Percentiles rank a stretch among this genome's conserved stretches.
Conservation (phyloP, 768 basidiomycete genomes). For the Cystobasidium onofrii region DNA sequence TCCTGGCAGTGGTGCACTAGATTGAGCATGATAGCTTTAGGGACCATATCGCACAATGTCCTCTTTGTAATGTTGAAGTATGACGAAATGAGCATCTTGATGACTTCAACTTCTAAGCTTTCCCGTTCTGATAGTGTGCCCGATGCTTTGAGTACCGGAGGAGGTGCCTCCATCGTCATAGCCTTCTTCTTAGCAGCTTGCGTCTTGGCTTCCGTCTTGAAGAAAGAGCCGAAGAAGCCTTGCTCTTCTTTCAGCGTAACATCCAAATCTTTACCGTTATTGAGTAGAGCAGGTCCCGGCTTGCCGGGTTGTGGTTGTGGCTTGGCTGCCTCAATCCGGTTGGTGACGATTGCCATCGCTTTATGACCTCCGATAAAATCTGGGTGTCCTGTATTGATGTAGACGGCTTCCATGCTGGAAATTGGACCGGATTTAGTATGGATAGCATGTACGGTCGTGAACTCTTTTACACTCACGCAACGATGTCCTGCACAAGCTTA, state of each 20-base stretch:
- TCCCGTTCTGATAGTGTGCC: constrained; percentile 85
- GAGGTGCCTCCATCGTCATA: constrained; percentile 66
- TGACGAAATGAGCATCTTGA: constrained; percentile 93
- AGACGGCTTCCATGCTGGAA: constrained; percentile 89
- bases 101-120: constrained; percentile 97
- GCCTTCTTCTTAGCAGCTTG: constrained; percentile 44
- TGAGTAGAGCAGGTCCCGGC: constrained; percentile 67
- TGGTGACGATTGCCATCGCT: constrained; percentile 79
- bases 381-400: constrained; percentile 97
- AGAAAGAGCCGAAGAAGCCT: constrained; percentile 91
- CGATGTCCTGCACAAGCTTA: constrained; percentile 87
- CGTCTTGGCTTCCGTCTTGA: constrained; percentile 51
- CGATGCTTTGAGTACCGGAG: constrained; percentile 77
- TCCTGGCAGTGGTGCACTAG: constrained; percentile 91
- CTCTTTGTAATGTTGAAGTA: constrained; percentile 92
- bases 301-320: constrained; percentile 58
- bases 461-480: constrained; percentile 63
- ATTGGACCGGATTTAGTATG: constrained; percentile 1
- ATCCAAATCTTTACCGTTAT: constrained; percentile 91
- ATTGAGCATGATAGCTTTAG: constrained; percentile 60
- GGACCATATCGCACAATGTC: constrained; percentile 99
- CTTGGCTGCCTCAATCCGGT: constrained; percentile 61
- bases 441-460: constrained; percentile 34
- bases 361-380: constrained; percentile 97
- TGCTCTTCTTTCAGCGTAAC: constrained; percentile 84